These are phyloP conservation scores for Jacaranda copaia DNA, from an alignment of 257 asterid genomes.

Conservation along the genomic window DNA sequence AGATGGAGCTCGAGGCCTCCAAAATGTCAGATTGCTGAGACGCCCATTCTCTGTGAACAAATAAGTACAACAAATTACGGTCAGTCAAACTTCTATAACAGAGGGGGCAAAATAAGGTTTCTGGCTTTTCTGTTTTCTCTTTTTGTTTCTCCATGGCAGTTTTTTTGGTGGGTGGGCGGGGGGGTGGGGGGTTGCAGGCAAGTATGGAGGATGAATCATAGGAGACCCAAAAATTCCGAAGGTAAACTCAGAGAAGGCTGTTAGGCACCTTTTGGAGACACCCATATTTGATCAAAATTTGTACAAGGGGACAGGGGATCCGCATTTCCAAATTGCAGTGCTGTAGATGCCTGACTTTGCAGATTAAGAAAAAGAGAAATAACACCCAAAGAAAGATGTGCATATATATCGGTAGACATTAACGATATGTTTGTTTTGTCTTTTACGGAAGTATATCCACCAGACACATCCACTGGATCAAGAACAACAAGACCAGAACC, in stretches of 20 bases:
- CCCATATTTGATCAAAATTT: constrained; percentile 90
- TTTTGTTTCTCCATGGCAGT: background rate
- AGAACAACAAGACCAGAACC: constrained; percentile 97
- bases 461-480: constrained; percentile 97
- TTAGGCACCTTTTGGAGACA: constrained; percentile 81
- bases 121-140: constrained; percentile 5
- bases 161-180: no score
- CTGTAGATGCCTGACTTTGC: constrained; percentile 84
- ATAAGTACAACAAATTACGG: constrained; percentile 30
- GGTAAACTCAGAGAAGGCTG: constrained; percentile 29
- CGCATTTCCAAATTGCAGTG: constrained; percentile 89
- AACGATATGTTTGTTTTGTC: constrained; percentile 86
- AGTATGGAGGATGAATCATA: constrained; percentile 14
- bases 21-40: constrained; percentile 88
- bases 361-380: constrained; percentile 91
- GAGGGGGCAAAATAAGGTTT: constrained; percentile 1
- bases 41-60: constrained; percentile 71
- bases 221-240: constrained; percentile 22
- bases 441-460: constrained; percentile 93
- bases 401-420: constrained; percentile 80
- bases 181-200: background rate
- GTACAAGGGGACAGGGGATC: constrained; percentile 92
- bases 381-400: constrained; percentile 92
- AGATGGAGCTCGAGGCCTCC: constrained; percentile 99
- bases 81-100: constrained; percentile 8